Evolutionary conservation across 2,329 filamentous ascomycete genomes (phyloP).

Genomic region (Exophiala sp.): DNA sequence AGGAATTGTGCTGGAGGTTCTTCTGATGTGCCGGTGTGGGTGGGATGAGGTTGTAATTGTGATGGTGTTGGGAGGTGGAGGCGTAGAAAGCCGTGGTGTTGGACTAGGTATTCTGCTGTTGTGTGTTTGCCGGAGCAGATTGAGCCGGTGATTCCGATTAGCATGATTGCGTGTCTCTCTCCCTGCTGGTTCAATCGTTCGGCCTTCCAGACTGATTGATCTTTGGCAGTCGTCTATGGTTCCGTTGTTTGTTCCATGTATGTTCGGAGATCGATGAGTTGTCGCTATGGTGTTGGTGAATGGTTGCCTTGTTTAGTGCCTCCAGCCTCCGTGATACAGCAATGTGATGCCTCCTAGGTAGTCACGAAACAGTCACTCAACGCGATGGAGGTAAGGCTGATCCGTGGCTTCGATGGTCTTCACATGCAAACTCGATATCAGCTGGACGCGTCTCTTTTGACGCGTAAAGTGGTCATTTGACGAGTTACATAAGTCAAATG

Average conservation of each 20-base stretch:
- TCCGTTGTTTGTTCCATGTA: neutral
- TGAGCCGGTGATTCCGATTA: slow-evolving; percentile 54
- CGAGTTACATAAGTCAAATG: slow-evolving; percentile 10
- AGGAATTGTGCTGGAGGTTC: slow-evolving; percentile 17
- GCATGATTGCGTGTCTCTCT: slow-evolving; percentile 44
- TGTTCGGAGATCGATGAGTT: too few relatives aligned
- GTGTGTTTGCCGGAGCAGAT: slow-evolving; percentile 92
- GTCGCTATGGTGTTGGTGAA: too few relatives aligned
- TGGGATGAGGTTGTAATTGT: slow-evolving; percentile 33
- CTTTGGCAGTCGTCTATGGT: too few relatives aligned
- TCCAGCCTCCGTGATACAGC: too few relatives aligned
- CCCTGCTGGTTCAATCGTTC: too few relatives aligned
- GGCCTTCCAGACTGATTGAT: too few relatives aligned
- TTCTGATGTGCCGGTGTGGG: neutral
- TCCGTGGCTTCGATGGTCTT: too few relatives aligned
- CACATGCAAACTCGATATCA: neutral
- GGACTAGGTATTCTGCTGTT: slow-evolving; percentile 80
- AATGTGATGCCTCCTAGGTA: too few relatives aligned
- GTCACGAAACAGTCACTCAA: neutral
- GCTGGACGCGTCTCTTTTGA: too few relatives aligned
- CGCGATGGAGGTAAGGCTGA: neutral
- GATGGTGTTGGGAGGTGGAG: slow-evolving; percentile 56
- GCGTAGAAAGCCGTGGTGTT: slow-evolving; percentile 76
- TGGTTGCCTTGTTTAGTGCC: too few relatives aligned
- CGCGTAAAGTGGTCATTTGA: slow-evolving; percentile 25